phyloP scores from a whole-genome alignment of 2,329 filamentous ascomycete species.

The Diaporthe nobilis region DNA sequence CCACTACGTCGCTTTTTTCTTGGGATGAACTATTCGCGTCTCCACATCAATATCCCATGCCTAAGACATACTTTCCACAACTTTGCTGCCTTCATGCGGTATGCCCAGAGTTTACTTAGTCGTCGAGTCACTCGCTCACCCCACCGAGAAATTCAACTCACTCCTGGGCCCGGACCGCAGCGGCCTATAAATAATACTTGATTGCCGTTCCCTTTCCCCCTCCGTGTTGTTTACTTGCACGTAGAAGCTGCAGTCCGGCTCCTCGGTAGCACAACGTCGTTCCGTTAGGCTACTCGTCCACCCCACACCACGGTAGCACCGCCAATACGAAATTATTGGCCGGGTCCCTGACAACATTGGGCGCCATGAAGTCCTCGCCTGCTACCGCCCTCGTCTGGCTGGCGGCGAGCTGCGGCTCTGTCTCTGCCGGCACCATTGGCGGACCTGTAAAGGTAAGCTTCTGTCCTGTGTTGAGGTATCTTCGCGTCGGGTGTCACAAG shows the following conservation, averaged over 20 bases:
- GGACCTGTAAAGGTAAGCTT: conserved; percentile 42
- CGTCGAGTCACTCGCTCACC: conserved; percentile 21
- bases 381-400: conserved; percentile 45
- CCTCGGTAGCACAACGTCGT: conserved; percentile 27
- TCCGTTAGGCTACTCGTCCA: conserved; percentile 13
- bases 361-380: conserved; percentile 46
- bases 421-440: conserved; percentile 42
- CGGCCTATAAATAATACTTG: conserved; percentile 15
- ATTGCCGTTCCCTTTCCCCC: neutral
- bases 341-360: conserved; percentile 7
- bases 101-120: conserved; percentile 14
- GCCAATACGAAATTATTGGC: conserved; percentile 5
- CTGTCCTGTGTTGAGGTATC: neutral
- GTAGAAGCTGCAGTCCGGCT: conserved; percentile 27
- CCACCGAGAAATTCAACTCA: neutral
- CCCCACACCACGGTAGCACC: conserved; percentile 8
- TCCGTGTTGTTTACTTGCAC: neutral
- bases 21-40: conserved; percentile 31
- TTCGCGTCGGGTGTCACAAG: neutral
- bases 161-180: neutral
- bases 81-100: conserved; percentile 21
- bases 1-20: conserved; percentile 14
- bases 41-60: conserved; percentile 28
- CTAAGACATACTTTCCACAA: conserved; percentile 28
- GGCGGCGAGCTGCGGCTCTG: conserved; percentile 44